Evolutionary conservation across 163 green algal species (phyloP), one percentile per base, ranked within the genome.

Genomic region (Prototheca wickerhamii): DNA sequence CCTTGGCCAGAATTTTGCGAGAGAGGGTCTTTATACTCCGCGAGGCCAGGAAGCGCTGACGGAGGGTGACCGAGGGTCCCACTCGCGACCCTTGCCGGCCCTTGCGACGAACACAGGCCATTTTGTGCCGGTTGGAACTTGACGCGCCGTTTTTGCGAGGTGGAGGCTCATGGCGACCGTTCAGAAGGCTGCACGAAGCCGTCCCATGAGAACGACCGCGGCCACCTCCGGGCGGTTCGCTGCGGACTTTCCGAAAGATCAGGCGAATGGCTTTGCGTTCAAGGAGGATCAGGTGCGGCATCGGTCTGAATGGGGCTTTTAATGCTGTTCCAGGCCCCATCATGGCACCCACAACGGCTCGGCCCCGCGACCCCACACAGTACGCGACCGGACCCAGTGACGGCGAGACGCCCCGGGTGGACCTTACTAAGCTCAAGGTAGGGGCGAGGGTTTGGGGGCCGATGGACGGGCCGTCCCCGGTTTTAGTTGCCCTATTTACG

Each of bases 381-480:
- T 70, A 75, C 51, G 61, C 43, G 20, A 64, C 33, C 43, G 56
- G 63, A 35, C 26, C 17, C n/a, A 40, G 46, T 56, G 51, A 69
- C 58, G 7, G 55, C 23, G 35, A 37, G 8, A 23, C 35, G 52
- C 61, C 42, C 18, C 64, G 71, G 37, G 71, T 74, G 20, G 71
- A 78, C 52, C 58, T 78, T 4, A 61, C 28, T 25, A 78, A 78
- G 52, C 61, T 78, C 30, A 78, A 69, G 62, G 65, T 74, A 29
- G 8, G 1, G 26, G 20, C 26, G 5, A 15, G 28, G 28, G 5
- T 68, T 23, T 42, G 3, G 5, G 2, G 35, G 25, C 1, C 20
- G 25, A 3, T 2, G 6, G 12, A 44, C n/a, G 17, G 17, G 17
- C 49, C 20, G 6, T 56, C 49, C 18, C 12, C 17, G 21, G 20